Evolutionary conservation across 2,329 filamentous ascomycete species (phyloP), one percentile per base, ranked within the genome.

Genomic region (Fusarium brevicatenulatum): DNA sequence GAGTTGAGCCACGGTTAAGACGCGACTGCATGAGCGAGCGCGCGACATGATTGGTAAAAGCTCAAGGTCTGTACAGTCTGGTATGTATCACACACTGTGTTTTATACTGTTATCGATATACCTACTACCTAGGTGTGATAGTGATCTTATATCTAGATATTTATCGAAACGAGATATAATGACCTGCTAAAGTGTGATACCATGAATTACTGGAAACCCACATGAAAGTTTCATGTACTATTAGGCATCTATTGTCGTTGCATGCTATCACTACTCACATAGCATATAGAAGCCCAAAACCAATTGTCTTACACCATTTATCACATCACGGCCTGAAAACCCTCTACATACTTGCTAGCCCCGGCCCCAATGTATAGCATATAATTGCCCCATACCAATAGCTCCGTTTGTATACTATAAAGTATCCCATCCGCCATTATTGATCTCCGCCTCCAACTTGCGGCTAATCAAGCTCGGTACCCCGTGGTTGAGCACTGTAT

Each of bases 391-490:
- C 37, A 46, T 49, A 32, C 49, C 46, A 60, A 56, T 43, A 57
- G 59, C 59, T 50, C 42, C 36, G 32, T 42, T 25, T 34, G 19
- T 49, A 32, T 25, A 64, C 64, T 76, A 83, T 63, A 83, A 69
- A 43, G 91, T 98, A 85, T 99, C 96, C 96, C 96, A 99, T 0
- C 96, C 96, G 2, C 96, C 96, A 77, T 94, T 98, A 80, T 99
- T 99, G 49, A 98, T 94, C 81, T 99, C 96, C 19, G 94, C 92
- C 85, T 99, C 96, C 74, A 99, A 83, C 82, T 94, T 95, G 74
- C 96, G 88, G 73, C 93, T 93, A 80, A 99, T 97, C 52, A 94
- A 91, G 74, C 93, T 97, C 40, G 95, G 95, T 34, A 99, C 90
- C 9, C 93, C 92, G 77, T 98, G 95, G 55, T 91, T 90, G 67